Evolutionary conservation across 1,284 basidiomycete species (phyloP), one percentile per base, ranked within the genome.

Genomic region (Tilletia walkeri): DNA sequence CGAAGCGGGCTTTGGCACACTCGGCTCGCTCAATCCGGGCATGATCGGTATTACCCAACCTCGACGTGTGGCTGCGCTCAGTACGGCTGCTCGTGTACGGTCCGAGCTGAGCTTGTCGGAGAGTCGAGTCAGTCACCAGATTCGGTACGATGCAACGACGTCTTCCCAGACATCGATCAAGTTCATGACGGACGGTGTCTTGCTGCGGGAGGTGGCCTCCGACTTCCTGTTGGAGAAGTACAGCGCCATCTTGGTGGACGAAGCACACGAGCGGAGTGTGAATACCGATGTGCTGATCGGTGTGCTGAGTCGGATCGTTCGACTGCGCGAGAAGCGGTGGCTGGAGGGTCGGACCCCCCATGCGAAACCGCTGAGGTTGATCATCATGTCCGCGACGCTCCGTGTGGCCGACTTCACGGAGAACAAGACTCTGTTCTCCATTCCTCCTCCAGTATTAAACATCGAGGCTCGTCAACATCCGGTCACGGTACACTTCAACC

Each of bases 171-270:
- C 96, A 0, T 89, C 90, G 6, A 94, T 99, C 86, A 98, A 99
- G 85, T 99, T 99, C 87, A 99, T 99, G 95, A 99, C 96, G 1
- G 96, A 99, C 80, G 96, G 96, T 86, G 94, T 99, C 16, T 86
- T 99, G 34, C 86, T 99, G 12, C 90, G 96, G 70, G 96, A 99
- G 84, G 87, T 99, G 30, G 91, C 93, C 0, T 89, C 88, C 16
- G 95, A 99, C 82, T 95, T 99, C 82, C 84, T 97, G 41, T 87
- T 99, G 18, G 89, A 86, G 67, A 92, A 91, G 82, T 99, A 99
- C 84, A 94, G 92, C 34, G 91, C 75, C 30, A 75, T 96, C 45
- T 89, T 99, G 75, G 91, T 99, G 71, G 96, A 99, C 78, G 96
- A 99, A 85, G 96, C 96, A 0, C 96, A 99, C 85, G 96, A 99